Evolutionary conservation across 1,139 yeast species (phyloP).

Genomic region (Debaryomyces sp.): DNA sequence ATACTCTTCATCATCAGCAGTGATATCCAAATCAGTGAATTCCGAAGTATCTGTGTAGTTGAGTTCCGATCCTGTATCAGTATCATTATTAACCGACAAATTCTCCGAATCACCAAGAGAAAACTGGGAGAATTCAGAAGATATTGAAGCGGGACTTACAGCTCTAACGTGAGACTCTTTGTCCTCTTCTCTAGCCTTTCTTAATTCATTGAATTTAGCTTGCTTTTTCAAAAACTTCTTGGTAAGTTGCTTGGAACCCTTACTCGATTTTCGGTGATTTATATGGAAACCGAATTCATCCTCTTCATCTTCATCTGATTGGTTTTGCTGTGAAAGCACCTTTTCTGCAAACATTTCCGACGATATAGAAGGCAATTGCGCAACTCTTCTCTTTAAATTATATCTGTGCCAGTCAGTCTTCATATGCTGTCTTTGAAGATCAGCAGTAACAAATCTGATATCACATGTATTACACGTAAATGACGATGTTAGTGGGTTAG

Average conservation of each 20-base stretch:
- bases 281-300: slow-evolving; percentile 70
- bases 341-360: slow-evolving; percentile 85
- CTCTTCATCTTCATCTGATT: slow-evolving; percentile 40
- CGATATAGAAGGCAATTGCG: slow-evolving; percentile 75
- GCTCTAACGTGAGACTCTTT: slow-evolving; percentile 28
- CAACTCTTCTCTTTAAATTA: slow-evolving; percentile 89
- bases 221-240: slow-evolving; percentile 22
- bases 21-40: slow-evolving; percentile 34
- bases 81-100: slow-evolving; percentile 7
- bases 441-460: slow-evolving; percentile 74
- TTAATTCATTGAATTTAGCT: slow-evolving; percentile 13
- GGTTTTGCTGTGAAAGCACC: slow-evolving; percentile 40
- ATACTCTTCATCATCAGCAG: slow-evolving; percentile 22
- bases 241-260: slow-evolving; percentile 24
- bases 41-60: slow-evolving; percentile 47
- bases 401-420: slow-evolving; percentile 96
- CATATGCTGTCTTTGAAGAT: slow-evolving; percentile 88
- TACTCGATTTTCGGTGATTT: slow-evolving; percentile 29
- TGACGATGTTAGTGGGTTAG: slow-evolving; percentile 35
- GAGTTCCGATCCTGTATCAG: slow-evolving; percentile 53
- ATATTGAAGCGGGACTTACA: slow-evolving; percentile 57
- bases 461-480: slow-evolving; percentile 91
- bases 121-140: slow-evolving; percentile 63
- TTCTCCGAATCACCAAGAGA: slow-evolving; percentile 60
- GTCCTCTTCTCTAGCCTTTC: slow-evolving; percentile 12